Evolutionary conservation across 768 basidiomycete species (phyloP), one percentile per base, ranked within the genome.

Genomic region (Leccinum truebloodii): DNA sequence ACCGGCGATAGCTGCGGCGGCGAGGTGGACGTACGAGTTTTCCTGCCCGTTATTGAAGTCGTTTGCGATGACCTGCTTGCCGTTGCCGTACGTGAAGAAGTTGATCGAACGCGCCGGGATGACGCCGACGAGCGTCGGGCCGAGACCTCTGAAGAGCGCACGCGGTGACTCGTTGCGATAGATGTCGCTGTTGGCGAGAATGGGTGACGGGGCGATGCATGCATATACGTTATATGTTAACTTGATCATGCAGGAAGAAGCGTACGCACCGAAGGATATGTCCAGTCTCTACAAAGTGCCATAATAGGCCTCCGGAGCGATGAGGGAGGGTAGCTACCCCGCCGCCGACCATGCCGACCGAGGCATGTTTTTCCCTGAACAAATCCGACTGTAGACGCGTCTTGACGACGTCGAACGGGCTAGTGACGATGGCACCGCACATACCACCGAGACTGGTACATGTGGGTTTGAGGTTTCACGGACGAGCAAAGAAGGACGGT

Each of bases 401-500:
- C 78, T 98, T 98, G 63, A 98, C 95, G 34, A 99, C 94, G 75
- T 99, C 97, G 68, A 99, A 96, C 0, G 97, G 96, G 49, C 94
- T 94, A 0, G 97, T 99, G 3, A 98, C 88, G 60, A 97, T 90
- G 18, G 95, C 95, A 35, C 96, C 97, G 69, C 93, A 93, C 95
- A 98, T 96, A 44, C 95, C 97, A 26, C 96, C 97, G 18, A 98
- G 78, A 22, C 96, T 98, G 58, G 57, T 7, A 14, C 7, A 24
- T 39, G 60, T 63, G 30, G 62, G 65, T 26, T 9, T n/a, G 56
- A n/a, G 52, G 41, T 34, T 41, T 34, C 57, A 20, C 37, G 30
- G 3, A 41, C 44, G 54, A 13, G 6, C 0, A 24, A 2, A 30
- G 6, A 2, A 13, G 55, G 14, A 37, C 20, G 37, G 1, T 9